Evolutionary conservation across 345 rosid genomes (phyloP), one percentile per base, ranked within the genome.

Genomic region (Eucalyptus microcorys): DNA sequence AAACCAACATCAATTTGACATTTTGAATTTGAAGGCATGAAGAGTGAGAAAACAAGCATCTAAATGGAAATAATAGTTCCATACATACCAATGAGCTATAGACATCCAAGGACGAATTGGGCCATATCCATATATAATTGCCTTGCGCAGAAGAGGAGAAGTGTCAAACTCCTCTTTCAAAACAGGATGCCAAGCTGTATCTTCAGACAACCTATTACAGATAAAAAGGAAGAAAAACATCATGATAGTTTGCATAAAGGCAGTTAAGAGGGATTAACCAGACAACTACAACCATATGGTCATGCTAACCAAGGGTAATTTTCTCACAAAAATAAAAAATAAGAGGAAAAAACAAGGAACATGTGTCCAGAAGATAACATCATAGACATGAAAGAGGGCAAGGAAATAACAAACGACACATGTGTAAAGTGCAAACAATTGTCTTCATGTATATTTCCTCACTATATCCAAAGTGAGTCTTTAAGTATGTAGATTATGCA

Each of bases 81-180:
- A 66, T 90, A 34, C 32, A 57, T 87, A 96, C 99, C 99, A 96
- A 88, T 96, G 99, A 94, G 92, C 98, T 91, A 97, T 95, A 87
- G 99, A 97, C 97, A 97, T 94, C 99, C 96, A 97, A 88, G 99
- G 96, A 86, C 99, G 92, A 87, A 96, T 91, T n/a, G 99, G 99
- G 24, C 99, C 99, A 89, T 96, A 96, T 87, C 97, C 99, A 86
- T 87, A 93, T 49, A 95, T 92, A 86, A 97, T 92, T 71, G 98
- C 96, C 89, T 96, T 96, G 87, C 97, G 95, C 86, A 96, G 71
- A 68, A 88, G 12, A 53, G 98, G 94, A 34, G 95, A 91, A 86
- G 93, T 90, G 71, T 96, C 95, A 89, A 96, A 93, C 92, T 96
- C 98, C 90, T 95, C 95, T 90, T 94, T 92, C 89, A 85, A 89